Percentiles rank a stretch among this genome's conserved stretches.
These are phyloP conservation scores for Cyclotella kingstonii DNA, from an alignment of 108 stramenopile genomes.

Conservation along the genomic window DNA sequence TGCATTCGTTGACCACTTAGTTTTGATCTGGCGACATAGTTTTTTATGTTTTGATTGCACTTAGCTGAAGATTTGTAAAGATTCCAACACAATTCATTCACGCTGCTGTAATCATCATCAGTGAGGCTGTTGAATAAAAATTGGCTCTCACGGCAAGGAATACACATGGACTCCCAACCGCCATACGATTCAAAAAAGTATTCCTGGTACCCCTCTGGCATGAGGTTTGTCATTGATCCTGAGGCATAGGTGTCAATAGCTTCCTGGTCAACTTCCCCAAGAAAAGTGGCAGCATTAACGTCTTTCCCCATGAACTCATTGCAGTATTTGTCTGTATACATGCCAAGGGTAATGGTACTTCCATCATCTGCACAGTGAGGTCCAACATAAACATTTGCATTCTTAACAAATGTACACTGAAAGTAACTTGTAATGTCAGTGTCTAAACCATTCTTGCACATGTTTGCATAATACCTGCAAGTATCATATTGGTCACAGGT, in stretches of 20 bases:
- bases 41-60: slow-evolving; percentile 63
- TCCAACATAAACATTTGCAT: slow-evolving; percentile 54
- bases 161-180: slow-evolving; percentile 41
- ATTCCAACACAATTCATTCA: slow-evolving; percentile 59
- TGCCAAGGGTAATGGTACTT: slow-evolving; percentile 66
- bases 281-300: slow-evolving; percentile 5
- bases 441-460: slow-evolving; percentile 10
- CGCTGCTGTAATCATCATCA: slow-evolving; percentile 12
- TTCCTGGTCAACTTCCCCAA: slow-evolving; percentile 18
- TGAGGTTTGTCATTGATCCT: not conserved
- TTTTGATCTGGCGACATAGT: slow-evolving; percentile 28
- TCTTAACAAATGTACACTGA: slow-evolving; percentile 35
- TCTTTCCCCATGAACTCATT: slow-evolving; percentile 49
- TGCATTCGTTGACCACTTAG: slow-evolving; percentile 33
- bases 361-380: slow-evolving; percentile 73
- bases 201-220: slow-evolving; percentile 14
- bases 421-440: slow-evolving; percentile 27
- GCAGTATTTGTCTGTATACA: slow-evolving; percentile 74
- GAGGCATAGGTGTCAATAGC: slow-evolving; percentile 34
- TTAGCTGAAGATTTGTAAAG: slow-evolving; percentile 63
- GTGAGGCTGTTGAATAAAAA: slow-evolving; percentile 1
- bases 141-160: slow-evolving; percentile 54
- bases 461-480: slow-evolving; percentile 27
- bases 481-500: slow-evolving; percentile 33
- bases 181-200: not conserved